Conservation (phyloP, 2,329 filamentous ascomycete genomes). For the Aspergillus sergii region DNA sequence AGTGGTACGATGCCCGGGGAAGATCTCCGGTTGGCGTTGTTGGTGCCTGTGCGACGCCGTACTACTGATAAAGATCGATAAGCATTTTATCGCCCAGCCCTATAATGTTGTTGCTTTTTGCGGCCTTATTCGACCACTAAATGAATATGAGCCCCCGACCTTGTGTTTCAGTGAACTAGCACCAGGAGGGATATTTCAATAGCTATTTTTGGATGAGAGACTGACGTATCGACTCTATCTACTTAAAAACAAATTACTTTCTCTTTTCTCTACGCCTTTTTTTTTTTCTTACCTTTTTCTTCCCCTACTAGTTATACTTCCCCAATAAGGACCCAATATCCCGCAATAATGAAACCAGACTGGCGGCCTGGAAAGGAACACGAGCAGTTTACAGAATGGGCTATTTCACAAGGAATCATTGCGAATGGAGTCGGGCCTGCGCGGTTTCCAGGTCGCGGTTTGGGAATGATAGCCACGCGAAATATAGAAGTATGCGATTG, state of each 20-base stretch:
- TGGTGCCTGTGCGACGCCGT: constrained; percentile 17
- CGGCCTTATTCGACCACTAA: not conserved
- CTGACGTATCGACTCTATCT: not conserved
- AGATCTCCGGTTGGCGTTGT: constrained; percentile 13
- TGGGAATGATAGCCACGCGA: constrained; percentile 74
- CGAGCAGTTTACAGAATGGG: constrained; percentile 69
- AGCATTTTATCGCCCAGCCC: constrained; percentile 11
- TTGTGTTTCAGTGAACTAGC: not conserved
- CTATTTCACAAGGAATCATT: constrained; percentile 63
- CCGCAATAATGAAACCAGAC: constrained; percentile 27
- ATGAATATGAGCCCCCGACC: not conserved
- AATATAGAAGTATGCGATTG: constrained; percentile 60
- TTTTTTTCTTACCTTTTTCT: not conserved
- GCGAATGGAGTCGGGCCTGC: constrained; percentile 69
- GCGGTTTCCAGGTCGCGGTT: constrained; percentile 69
- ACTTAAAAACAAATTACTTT: not conserved
- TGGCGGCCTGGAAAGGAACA: constrained; percentile 41
- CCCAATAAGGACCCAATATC: not conserved
- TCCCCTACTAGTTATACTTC: not conserved
- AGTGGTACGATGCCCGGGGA: constrained; percentile 23
- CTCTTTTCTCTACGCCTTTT: not conserved
- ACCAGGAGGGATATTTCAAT: not conserved
- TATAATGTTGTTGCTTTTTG: not conserved
- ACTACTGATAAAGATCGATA: constrained; percentile 24
- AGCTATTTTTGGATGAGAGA: not conserved